A percentile compares a stretch with the other conserved stretches of the same genome.
phyloP scores from a whole-genome alignment of 495 filamentous ascomycete species.

The Margaritispora aquatica region DNA sequence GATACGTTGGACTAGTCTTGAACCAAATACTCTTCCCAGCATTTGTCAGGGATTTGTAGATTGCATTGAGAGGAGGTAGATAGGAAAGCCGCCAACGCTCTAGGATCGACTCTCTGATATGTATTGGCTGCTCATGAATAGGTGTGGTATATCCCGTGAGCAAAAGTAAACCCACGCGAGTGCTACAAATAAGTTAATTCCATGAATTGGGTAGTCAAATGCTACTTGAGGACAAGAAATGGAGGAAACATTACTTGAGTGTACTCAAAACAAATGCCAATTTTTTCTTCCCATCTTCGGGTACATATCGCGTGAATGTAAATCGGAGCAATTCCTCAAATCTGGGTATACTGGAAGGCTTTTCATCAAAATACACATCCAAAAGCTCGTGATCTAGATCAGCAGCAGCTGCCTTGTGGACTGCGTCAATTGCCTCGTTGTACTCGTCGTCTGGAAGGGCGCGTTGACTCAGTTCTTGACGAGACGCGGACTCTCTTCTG shows the following conservation, averaged over 20 bases:
- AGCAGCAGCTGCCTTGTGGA: constrained; percentile 12
- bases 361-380: constrained; percentile 44
- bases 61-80: constrained; percentile 47
- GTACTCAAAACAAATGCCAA: constrained; percentile 44
- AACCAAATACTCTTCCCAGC: constrained; percentile 55
- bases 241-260: constrained; percentile 41
- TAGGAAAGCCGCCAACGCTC: constrained; percentile 52
- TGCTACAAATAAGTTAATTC: constrained; percentile 37
- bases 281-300: constrained; percentile 42
- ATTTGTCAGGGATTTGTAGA: constrained; percentile 48
- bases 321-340: constrained; percentile 42
- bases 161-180: constrained; percentile 59
- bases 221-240: too few species aligned
- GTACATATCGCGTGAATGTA: constrained; percentile 35
- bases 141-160: constrained; percentile 58
- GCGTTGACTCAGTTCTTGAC: constrained; percentile 10
- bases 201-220: too few species aligned
- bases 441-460: constrained; percentile 22
- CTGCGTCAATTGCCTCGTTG: constrained; percentile 2
- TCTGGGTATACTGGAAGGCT: constrained; percentile 37
- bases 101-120: constrained; percentile 54
- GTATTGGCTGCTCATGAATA: constrained; percentile 55
- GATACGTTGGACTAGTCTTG: constrained; percentile 49
- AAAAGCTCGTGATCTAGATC: constrained; percentile 9
- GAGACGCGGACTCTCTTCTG: constrained; percentile 25